Evolutionary conservation across 2,329 filamentous ascomycete genomes (phyloP), one percentile per base, ranked within the genome.

Genomic region (Microcyclospora tardicrescens): DNA sequence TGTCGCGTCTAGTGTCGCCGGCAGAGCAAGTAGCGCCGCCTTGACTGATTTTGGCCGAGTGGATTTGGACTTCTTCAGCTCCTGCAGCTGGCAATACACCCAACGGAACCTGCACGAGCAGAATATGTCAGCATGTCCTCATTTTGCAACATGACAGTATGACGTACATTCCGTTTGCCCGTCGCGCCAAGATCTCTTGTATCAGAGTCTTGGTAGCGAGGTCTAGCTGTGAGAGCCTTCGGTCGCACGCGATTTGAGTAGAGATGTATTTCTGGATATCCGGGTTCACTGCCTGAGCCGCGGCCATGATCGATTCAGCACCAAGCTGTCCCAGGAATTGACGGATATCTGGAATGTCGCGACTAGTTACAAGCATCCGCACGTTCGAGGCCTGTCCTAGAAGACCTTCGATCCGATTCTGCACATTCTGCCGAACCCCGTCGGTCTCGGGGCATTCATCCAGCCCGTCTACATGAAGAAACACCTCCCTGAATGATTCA

Each of bases 401-500:
- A 30, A 53, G 40, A 36, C 33, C 32, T 40, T 37, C 35, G 1
- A 52, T n/a, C 3, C 36, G 19, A 9, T 33, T 27, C 30, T 48
- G 35, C 15, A 49, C 38, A 15, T 35, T 36, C 33, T 52, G 36
- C 16, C 47, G 46, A 12, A 43, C 36, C 9, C 39, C 35, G 29
- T 43, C 28, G 11, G 24, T 12, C 32, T 53, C 43, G 12, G 41
- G 45, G 42, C 53, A 58, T 38, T 61, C 58, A 33, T 62, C 57
- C 13, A 61, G 40, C 15, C 54, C 59, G 45, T 61, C 58, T 9
- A 62, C 31, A 1, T 54, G 44, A 16, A 61, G 42, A 40, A 53
- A 60, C 1, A 54, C 48, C 37, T 28, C 56, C 49, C 31, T 39
- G 34, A 41, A 44, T 29, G 44, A 35, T 14, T 32, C 16, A 12